These are phyloP conservation scores for Apiotrichum gracile DNA, from an alignment of 1,284 basidiomycete species.

Conservation along the genomic window DNA sequence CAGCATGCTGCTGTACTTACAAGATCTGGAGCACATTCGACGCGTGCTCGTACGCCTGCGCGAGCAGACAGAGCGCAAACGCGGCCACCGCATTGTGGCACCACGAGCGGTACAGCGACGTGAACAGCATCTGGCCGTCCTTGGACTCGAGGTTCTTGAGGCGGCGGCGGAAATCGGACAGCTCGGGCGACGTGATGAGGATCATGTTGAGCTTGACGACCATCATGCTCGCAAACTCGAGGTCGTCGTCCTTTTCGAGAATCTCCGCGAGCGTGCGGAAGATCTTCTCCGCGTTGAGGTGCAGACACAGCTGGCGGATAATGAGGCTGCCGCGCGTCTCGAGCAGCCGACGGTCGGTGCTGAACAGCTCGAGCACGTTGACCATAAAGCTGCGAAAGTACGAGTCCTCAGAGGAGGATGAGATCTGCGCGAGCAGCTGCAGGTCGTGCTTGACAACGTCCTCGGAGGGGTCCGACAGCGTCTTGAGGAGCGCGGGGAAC, in stretches of 20 bases:
- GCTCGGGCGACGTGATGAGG: constrained; percentile 90
- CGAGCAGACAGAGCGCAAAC: constrained; percentile 89
- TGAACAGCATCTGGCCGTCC: constrained; percentile 87
- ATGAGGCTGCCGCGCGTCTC: constrained; percentile 93
- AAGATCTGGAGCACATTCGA: constrained; percentile 96
- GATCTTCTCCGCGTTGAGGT: constrained; percentile 91
- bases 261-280: constrained; percentile 95
- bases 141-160: constrained; percentile 91
- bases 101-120: constrained; percentile 91
- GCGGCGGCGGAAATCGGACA: constrained; percentile 85
- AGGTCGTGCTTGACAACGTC: constrained; percentile 96
- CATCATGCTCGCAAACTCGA: constrained; percentile 95
- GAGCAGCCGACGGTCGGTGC: constrained; percentile 82
- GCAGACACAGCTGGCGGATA: constrained; percentile 88
- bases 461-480: constrained; percentile 91
- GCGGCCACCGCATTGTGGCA: constrained; percentile 97
- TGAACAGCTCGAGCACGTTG: constrained; percentile 88
- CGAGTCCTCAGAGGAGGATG: constrained; percentile 81
- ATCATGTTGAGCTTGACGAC: constrained; percentile 97
- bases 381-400: constrained; percentile 96
- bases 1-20: constrained; percentile 51
- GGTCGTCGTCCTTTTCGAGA: constrained; percentile 94
- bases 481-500: constrained; percentile 91
- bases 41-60: constrained; percentile 98
- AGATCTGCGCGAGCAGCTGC: constrained; percentile 90